phyloP scores from a whole-genome alignment of 306 rosid genomes.

The Dryas alaskensis region DNA sequence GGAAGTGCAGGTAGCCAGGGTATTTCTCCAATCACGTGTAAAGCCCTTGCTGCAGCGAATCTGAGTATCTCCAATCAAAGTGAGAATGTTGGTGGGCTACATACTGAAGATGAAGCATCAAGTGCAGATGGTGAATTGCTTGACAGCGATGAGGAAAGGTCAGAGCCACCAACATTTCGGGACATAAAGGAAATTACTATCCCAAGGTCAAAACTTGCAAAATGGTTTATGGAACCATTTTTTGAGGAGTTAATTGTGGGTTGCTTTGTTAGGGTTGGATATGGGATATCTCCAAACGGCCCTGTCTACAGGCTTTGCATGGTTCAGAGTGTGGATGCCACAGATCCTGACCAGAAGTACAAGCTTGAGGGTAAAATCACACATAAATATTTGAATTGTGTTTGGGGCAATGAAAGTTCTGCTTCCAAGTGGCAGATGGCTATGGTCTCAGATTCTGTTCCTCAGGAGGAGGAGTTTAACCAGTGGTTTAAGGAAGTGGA shows the following conservation, averaged over 20 bases:
- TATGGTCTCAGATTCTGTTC: conserved; percentile 55
- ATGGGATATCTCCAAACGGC: conserved; percentile 42
- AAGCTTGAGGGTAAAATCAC: conserved; percentile 55
- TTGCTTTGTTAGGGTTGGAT: conserved; percentile 66
- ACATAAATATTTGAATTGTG: conserved; percentile 51
- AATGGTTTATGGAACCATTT: conserved; percentile 65
- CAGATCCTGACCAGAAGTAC: conserved; percentile 34
- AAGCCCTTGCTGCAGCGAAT: conserved; percentile 15
- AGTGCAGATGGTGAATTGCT: conserved; percentile 30
- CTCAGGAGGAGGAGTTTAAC: conserved; percentile 49
- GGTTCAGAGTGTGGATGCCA: conserved; percentile 48
- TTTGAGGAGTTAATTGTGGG: conserved; percentile 62
- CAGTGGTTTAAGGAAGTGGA: conserved; percentile 51
- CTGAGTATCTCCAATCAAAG: conserved; percentile 45
- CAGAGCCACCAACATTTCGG: conserved; percentile 45
- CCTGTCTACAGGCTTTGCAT: conserved; percentile 59
- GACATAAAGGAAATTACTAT: conserved; percentile 55
- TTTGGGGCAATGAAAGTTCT: conserved; percentile 57
- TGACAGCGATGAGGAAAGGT: conserved; percentile 45
- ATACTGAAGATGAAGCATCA: conserved; percentile 48
- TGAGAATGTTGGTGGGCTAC: conserved; percentile 34
- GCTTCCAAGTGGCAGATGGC: conserved; percentile 51
- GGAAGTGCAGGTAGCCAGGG: conserved; percentile 26
- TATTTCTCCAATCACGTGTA: conserved; percentile 19
- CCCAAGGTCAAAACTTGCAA: conserved; percentile 56